Evolutionary conservation across 257 asterid species (phyloP).

Genomic region (Jacaranda copaia): DNA sequence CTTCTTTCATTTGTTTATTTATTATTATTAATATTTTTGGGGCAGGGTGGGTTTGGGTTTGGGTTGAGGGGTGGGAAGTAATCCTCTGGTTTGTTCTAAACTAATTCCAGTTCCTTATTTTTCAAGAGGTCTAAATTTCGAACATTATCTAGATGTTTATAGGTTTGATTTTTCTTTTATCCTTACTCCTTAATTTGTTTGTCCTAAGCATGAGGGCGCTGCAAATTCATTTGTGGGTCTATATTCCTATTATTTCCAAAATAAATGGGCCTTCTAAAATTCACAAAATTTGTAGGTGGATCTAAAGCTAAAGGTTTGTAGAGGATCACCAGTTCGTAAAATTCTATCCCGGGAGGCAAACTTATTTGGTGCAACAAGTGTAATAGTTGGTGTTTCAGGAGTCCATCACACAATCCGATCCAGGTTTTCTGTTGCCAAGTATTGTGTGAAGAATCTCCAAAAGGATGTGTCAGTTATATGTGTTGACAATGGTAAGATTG

Average conservation of each 20-base stretch:
- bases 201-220: conserved; percentile 13
- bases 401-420: conserved; percentile 60
- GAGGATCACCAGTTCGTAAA: conserved; percentile 76
- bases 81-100: not conserved
- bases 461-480: conserved; percentile 60
- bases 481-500: conserved; percentile 72
- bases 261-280: conserved; percentile 14
- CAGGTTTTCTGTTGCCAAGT: conserved; percentile 68
- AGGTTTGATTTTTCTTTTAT: conserved; percentile 7
- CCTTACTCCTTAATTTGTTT: conserved; percentile 20
- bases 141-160: not conserved
- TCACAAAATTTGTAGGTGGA: conserved; percentile 57
- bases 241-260: conserved; percentile 3
- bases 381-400: conserved; percentile 68
- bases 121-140: conserved; percentile 16
- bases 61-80: not conserved
- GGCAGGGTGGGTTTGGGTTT: not conserved
- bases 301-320: conserved; percentile 76
- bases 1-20: not conserved
- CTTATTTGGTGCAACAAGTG: conserved; percentile 58
- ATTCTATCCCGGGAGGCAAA: conserved; percentile 66
- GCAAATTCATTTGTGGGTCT: not conserved
- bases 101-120: not conserved
- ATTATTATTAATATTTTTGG: not conserved
- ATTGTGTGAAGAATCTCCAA: conserved; percentile 67